phyloP scores from a whole-genome alignment of 2,329 filamentous ascomycete species.

The Diplodia corticola region DNA sequence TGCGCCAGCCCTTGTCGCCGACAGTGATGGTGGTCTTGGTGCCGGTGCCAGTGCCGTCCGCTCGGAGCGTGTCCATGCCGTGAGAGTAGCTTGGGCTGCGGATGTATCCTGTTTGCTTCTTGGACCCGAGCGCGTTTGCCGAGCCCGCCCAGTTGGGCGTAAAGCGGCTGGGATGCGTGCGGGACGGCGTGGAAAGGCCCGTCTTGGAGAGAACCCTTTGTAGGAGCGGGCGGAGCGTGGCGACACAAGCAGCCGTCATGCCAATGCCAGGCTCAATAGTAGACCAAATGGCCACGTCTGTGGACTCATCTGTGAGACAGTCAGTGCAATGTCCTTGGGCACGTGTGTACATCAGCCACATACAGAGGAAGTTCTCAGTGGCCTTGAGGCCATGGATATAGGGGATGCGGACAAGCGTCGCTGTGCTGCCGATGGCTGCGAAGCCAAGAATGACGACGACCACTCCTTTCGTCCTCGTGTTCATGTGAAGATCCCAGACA shows the following conservation, averaged over 20 bases:
- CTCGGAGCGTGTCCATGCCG: constrained; percentile 21
- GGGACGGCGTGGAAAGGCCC: constrained; percentile 28
- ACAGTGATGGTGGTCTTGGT: constrained; percentile 23
- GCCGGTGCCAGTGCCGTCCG: constrained; percentile 22
- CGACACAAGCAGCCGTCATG: constrained; percentile 50
- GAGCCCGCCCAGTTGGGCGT: constrained; percentile 15
- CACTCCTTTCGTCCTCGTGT: constrained; percentile 51
- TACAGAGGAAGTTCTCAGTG: constrained; percentile 45
- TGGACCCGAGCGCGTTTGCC: constrained; percentile 13
- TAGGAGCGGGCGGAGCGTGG: constrained; percentile 52
- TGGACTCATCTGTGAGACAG: constrained; percentile 4
- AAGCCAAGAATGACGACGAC: constrained; percentile 57
- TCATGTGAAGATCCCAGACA: constrained; percentile 58
- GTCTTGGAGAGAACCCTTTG: constrained; percentile 32
- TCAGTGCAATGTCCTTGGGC: background rate
- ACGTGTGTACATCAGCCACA: constrained; percentile 11
- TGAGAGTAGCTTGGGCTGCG: constrained; percentile 17
- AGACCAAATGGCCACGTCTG: constrained; percentile 27
- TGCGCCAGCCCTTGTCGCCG: constrained; percentile 12
- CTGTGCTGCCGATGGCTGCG: constrained; percentile 52
- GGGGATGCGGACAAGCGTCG: constrained; percentile 50
- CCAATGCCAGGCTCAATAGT: constrained; percentile 39
- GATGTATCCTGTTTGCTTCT: constrained; percentile 25
- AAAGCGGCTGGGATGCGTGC: constrained; percentile 9
- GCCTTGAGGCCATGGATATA: constrained; percentile 43